Conservation (phyloP, 208 protist species). For the Kentomonas sorsogonicus region DNA sequence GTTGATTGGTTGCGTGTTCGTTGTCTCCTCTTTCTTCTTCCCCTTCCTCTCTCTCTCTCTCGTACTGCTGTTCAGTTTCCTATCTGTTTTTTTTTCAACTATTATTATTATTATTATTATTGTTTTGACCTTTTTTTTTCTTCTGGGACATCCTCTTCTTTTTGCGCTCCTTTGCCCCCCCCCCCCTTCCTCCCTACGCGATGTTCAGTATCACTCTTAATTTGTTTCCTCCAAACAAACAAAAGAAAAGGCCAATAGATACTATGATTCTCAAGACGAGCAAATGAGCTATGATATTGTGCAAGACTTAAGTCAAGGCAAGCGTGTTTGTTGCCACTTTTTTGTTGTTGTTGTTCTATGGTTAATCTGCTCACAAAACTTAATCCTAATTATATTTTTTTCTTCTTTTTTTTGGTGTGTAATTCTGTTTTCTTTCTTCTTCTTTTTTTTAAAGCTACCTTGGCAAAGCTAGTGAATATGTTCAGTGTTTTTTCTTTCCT, state of each 20-base stretch:
- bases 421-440: constrained; percentile 1
- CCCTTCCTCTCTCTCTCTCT: background rate
- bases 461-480: too few species aligned
- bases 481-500: too few species aligned
- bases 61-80: background rate
- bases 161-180: too few species aligned
- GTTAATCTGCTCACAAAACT: background rate
- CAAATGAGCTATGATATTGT: too few species aligned
- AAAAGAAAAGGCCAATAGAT: too few species aligned
- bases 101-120: background rate
- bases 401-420: constrained; percentile 5
- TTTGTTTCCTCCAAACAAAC: too few species aligned
- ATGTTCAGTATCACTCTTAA: too few species aligned
- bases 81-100: constrained; percentile 8
- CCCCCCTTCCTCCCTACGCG: background rate
- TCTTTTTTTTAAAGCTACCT: too few species aligned
- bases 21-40: constrained; percentile 4
- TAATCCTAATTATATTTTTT: too few species aligned
- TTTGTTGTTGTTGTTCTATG: constrained; percentile 1
- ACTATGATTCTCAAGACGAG: too few species aligned
- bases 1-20: background rate
- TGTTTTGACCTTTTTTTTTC: background rate
- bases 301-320: too few species aligned
- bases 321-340: background rate
- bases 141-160: too few species aligned